Percentiles rank a stretch among this genome's conserved stretches.
Conservation (phyloP, 768 basidiomycete genomes). For the Kwoniella shandongensis region DNA sequence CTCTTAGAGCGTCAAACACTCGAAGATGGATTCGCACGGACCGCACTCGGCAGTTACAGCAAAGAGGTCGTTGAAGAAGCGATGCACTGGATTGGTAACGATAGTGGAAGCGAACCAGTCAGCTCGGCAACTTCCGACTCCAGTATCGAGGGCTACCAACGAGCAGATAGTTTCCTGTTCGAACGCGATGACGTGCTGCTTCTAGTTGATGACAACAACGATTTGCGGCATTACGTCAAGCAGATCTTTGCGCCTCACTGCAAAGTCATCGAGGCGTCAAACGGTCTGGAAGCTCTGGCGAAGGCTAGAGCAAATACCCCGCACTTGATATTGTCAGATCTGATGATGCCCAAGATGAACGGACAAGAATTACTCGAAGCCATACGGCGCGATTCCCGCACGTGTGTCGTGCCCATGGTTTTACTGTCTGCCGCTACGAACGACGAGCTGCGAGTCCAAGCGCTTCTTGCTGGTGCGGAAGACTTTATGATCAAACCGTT, state of each 20-base stretch:
- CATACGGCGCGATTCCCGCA: slow-evolving; percentile 30
- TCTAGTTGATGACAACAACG: slow-evolving; percentile 46
- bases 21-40: neutral
- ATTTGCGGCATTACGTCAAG: slow-evolving; percentile 50
- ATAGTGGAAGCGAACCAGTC: slow-evolving; percentile 26
- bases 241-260: slow-evolving; percentile 48
- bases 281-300: slow-evolving; percentile 46
- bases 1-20: slow-evolving; percentile 13
- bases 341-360: slow-evolving; percentile 51
- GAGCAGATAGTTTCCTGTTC: slow-evolving; percentile 40
- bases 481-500: slow-evolving; percentile 55
- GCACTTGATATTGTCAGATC: slow-evolving; percentile 49
- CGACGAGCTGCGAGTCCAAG: slow-evolving; percentile 46
- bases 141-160: no score
- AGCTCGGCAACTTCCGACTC: slow-evolving; percentile 15
- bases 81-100: slow-evolving; percentile 38
- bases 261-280: slow-evolving; percentile 44
- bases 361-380: slow-evolving; percentile 33
- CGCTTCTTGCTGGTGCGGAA: slow-evolving; percentile 48
- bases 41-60: slow-evolving; percentile 36
- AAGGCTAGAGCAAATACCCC: slow-evolving; percentile 28
- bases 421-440: slow-evolving; percentile 49
- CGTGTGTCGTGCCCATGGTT: slow-evolving; percentile 46
- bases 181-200: slow-evolving; percentile 45
- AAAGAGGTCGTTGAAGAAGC: slow-evolving; percentile 52